Conservation (phyloP, 139 green algal species). For the Deuterostichococcus epilithicus region DNA sequence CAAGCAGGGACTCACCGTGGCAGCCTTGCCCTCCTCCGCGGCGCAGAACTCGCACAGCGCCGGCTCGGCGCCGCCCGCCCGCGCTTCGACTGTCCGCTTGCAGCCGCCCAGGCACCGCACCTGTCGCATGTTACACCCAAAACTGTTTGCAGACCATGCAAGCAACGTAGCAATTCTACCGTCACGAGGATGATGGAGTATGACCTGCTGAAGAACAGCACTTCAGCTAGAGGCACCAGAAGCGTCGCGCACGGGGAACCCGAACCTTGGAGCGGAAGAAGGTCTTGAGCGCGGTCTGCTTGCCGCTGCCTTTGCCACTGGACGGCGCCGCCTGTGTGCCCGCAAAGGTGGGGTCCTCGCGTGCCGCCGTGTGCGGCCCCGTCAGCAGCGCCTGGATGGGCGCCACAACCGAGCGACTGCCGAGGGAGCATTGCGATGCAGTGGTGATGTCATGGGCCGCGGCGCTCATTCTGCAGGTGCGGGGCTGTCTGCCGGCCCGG, state of each 20-base stretch:
- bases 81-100: not conserved
- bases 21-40: conserved; percentile 13
- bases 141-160: conserved; percentile 53
- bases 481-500: too few relatives aligned
- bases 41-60: conserved; percentile 44
- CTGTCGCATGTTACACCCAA: not conserved
- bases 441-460: too few relatives aligned
- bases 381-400: conserved; percentile 26
- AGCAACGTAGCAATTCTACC: too few relatives aligned
- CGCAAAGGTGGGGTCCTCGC: conserved; percentile 13
- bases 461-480: too few relatives aligned
- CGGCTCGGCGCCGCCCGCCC: conserved; percentile 2
- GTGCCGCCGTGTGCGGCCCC: conserved; percentile 44
- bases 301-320: not conserved
- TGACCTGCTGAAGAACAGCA: not conserved
- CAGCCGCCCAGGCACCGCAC: not conserved
- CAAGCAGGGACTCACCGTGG: not conserved
- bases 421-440: too few relatives aligned
- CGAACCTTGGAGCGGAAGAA: conserved; percentile 15
- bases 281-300: conserved; percentile 3
- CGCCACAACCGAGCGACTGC: not conserved
- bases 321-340: not conserved
- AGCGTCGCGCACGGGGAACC: conserved; percentile 2
- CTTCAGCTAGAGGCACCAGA: conserved; percentile 3
- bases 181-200: too few relatives aligned